Conservation (phyloP, 768 basidiomycete genomes). For the Kwoniella sp. region DNA sequence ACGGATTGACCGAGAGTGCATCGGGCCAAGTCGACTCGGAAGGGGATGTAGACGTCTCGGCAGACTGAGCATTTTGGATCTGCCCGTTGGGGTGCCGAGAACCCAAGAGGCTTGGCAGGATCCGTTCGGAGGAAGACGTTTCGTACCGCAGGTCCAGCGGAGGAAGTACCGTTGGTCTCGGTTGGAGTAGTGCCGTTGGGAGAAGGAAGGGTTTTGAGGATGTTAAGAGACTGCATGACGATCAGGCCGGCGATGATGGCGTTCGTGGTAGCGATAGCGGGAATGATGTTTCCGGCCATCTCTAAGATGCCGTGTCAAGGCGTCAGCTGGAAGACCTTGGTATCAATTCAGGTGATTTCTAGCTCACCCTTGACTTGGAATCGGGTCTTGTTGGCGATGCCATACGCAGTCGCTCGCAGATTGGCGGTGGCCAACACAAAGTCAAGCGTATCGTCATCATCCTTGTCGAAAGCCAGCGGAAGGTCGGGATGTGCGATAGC, state of each 20-base stretch:
- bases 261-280: slow-evolving; percentile 98
- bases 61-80: slow-evolving; percentile 82
- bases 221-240: slow-evolving; percentile 85
- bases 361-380: slow-evolving; percentile 92
- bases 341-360: background rate
- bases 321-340: background rate
- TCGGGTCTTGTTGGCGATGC: slow-evolving; percentile 81
- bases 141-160: slow-evolving; percentile 6
- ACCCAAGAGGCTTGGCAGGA: slow-evolving; percentile 73
- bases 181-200: background rate
- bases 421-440: slow-evolving; percentile 96
- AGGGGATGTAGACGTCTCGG: slow-evolving; percentile 73
- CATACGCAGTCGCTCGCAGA: slow-evolving; percentile 84
- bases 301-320: slow-evolving; percentile 60
- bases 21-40: slow-evolving; percentile 72
- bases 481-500: slow-evolving; percentile 61
- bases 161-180: slow-evolving; percentile 4
- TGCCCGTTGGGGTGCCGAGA: slow-evolving; percentile 67
- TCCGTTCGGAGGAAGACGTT: slow-evolving; percentile 77
- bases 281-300: slow-evolving; percentile 99
- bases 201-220: slow-evolving; percentile 60
- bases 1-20: slow-evolving; percentile 74
- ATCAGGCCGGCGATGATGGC: slow-evolving; percentile 94
- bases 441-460: slow-evolving; percentile 94
- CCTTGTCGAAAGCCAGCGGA: slow-evolving; percentile 84